Conservation (phyloP, 495 filamentous ascomycete species). For the Podospora pseudopauciseta region DNA sequence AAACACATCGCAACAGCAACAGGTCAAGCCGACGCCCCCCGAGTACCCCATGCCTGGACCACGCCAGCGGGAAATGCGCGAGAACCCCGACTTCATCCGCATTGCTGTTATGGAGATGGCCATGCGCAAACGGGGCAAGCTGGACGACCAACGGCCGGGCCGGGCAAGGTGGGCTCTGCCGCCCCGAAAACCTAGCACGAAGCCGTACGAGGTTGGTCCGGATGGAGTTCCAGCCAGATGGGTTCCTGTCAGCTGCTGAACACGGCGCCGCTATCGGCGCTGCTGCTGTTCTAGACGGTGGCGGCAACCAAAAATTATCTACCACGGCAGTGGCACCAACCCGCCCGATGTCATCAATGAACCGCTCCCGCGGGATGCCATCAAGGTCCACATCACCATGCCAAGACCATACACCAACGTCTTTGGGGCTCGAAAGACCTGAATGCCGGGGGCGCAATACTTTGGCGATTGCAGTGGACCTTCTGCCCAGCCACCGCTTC, state of each 20-base stretch:
- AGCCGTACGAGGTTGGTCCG: conserved; percentile 48
- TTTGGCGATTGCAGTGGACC: not conserved
- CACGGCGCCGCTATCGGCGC: not conserved
- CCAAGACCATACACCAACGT: not conserved
- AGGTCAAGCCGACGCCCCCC: conserved; percentile 27
- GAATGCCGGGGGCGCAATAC: not conserved
- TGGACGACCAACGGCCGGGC: conserved; percentile 79
- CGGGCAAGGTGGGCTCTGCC: conserved; percentile 84
- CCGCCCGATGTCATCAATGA: conserved; percentile 5
- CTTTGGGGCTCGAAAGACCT: not conserved
- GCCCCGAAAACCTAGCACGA: conserved; percentile 61
- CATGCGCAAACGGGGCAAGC: conserved; percentile 87
- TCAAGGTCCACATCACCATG: conserved; percentile 2
- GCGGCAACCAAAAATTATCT: not conserved
- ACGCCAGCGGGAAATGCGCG: conserved; percentile 82
- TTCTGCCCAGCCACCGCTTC: not conserved
- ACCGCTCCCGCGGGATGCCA: not conserved
- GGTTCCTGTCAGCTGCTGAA: conserved; percentile 34
- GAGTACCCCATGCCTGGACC: conserved; percentile 46
- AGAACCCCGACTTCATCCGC: conserved; percentile 91
- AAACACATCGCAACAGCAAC: conserved; percentile 30
- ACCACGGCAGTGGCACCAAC: not conserved
- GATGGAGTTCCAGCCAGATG: conserved; percentile 53
- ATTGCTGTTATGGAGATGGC: conserved; percentile 96
- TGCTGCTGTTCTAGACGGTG: not conserved